Conservation (phyloP, 768 basidiomycete species). For the Pulveroboletus sp. region DNA sequence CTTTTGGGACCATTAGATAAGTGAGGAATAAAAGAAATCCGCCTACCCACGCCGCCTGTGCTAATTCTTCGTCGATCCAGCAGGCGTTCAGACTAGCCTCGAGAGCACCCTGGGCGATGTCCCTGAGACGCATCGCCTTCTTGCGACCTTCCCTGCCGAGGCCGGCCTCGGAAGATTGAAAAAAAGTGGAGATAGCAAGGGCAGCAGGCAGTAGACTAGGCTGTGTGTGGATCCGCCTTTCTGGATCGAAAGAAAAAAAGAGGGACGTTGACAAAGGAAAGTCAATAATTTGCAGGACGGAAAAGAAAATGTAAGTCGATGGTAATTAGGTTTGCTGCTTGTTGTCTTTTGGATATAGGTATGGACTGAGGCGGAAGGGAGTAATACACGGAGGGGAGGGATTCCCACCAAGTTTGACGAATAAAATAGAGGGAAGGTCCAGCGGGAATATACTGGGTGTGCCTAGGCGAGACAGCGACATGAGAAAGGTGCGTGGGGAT, state of each 20-base stretch:
- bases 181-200: conserved; percentile 63
- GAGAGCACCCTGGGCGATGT: conserved; percentile 65
- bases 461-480: conserved; percentile 13
- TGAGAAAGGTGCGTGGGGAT: conserved; percentile 12
- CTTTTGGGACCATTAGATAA: conserved; percentile 34
- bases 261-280: conserved; percentile 70
- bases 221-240: conserved; percentile 52
- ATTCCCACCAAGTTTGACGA: conserved; percentile 80
- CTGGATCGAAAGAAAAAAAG: conserved; percentile 61
- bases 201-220: conserved; percentile 61
- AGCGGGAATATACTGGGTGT: conserved; percentile 31
- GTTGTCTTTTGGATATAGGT: conserved; percentile 44
- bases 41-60: conserved; percentile 73
- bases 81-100: conserved; percentile 68
- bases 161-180: conserved; percentile 64
- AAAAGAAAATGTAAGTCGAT: conserved; percentile 63
- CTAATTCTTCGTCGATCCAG: conserved; percentile 70
- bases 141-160: conserved; percentile 47
- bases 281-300: conserved; percentile 62
- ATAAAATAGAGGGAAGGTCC: conserved; percentile 65
- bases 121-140: conserved; percentile 56
- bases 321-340: conserved; percentile 43
- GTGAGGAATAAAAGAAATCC: background rate
- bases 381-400: conserved; percentile 52
- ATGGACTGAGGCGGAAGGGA: conserved; percentile 33